phyloP scores from a whole-genome alignment of 768 basidiomycete species.

The Steccherinum ochraceum region DNA sequence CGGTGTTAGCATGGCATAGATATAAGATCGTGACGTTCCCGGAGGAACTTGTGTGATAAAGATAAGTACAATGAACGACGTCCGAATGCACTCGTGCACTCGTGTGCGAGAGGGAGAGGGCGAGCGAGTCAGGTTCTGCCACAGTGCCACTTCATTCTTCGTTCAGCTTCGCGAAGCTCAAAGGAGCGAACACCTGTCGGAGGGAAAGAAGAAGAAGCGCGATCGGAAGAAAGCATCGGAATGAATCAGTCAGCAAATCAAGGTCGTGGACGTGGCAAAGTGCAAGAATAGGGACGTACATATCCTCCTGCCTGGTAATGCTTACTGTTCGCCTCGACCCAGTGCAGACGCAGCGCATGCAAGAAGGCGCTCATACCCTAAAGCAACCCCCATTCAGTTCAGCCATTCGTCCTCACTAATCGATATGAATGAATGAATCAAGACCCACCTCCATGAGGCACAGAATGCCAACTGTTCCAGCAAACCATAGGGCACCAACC shows the following conservation, averaged over 20 bases:
- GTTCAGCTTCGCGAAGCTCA: conserved; percentile 40
- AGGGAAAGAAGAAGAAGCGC: conserved; percentile 9
- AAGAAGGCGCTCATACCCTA: conserved; percentile 93
- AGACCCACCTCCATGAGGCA: conserved; percentile 91
- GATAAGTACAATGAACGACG: neutral
- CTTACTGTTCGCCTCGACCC: conserved; percentile 98
- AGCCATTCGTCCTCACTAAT: neutral
- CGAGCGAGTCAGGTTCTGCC: conserved; percentile 3
- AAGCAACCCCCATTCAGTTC: neutral
- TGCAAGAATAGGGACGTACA: conserved; percentile 43
- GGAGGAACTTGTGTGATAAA: neutral
- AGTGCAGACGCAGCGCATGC: conserved; percentile 93
- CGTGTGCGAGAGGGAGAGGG: no score
- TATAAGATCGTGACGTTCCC: no score
- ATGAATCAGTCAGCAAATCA: conserved; percentile 21
- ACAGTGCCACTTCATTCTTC: conserved; percentile 14
- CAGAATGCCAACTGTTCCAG: conserved; percentile 66
- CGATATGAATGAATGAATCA: conserved; percentile 7
- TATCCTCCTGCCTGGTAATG: conserved; percentile 88
- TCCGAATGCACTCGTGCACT: neutral
- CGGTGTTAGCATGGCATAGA: no score
- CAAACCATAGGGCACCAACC: conserved; percentile 70
- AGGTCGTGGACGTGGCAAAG: conserved; percentile 11
- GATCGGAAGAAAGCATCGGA: no score
- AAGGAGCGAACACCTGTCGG: conserved; percentile 41